Evolutionary conservation across 768 basidiomycete genomes (phyloP).

Genomic region (Collybia nuda): DNA sequence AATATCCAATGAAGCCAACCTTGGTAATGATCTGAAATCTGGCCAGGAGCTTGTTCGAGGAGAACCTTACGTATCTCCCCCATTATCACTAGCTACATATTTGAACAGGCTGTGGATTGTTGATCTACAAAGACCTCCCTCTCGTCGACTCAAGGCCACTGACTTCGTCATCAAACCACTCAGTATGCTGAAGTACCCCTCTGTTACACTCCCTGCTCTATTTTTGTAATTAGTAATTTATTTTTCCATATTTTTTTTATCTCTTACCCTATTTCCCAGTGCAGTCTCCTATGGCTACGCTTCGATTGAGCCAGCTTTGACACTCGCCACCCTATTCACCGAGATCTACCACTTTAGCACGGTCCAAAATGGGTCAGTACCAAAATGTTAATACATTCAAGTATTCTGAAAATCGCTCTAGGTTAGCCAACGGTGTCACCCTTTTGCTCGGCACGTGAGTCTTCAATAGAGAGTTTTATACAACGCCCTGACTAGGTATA

Average conservation of each 20-base stretch:
- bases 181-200: slow-evolving; percentile 39
- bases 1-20: too few species aligned
- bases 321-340: slow-evolving; percentile 35
- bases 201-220: slow-evolving; percentile 33
- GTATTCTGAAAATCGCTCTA: slow-evolving; percentile 4
- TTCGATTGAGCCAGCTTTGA: slow-evolving; percentile 39
- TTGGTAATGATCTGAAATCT: background rate
- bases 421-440: slow-evolving; percentile 35
- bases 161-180: slow-evolving; percentile 33
- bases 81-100: slow-evolving; percentile 22
- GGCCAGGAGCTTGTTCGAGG: slow-evolving; percentile 2
- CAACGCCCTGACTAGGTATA: too few species aligned
- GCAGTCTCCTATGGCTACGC: slow-evolving; percentile 37
- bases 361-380: slow-evolving; percentile 27
- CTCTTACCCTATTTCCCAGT: slow-evolving; percentile 11
- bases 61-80: slow-evolving; percentile 24
- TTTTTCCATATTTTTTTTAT: background rate
- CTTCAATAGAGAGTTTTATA: too few species aligned
- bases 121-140: slow-evolving; percentile 26
- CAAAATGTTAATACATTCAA: background rate
- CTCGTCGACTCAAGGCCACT: slow-evolving; percentile 22
- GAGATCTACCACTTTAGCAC: slow-evolving; percentile 20
- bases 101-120: slow-evolving; percentile 27
- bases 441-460: slow-evolving; percentile 34
- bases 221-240: slow-evolving; percentile 25